Evolutionary conservation across 2,329 filamentous ascomycete genomes (phyloP), one percentile per base, ranked within the genome.

Genomic region (Emydomyces testavorans): DNA sequence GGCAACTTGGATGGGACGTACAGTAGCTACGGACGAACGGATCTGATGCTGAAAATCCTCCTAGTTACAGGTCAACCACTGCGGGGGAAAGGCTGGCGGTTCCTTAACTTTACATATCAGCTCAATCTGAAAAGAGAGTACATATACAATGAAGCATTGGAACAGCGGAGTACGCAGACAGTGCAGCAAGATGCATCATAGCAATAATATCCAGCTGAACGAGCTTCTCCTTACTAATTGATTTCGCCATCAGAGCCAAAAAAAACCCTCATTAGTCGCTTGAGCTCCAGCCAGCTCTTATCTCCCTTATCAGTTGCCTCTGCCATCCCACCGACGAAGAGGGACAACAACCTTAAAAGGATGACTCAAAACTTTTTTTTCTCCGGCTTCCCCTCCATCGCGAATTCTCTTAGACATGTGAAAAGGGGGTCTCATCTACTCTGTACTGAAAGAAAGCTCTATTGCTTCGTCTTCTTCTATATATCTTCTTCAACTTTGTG

Each of bases 261-360:
- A 28, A 38, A 36, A 29, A n/a, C 21, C 38, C 32, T 38, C 16
- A n/a, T 23, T n/a, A n/a, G n/a, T n/a, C n/a, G n/a, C 24, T 20
- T 20, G 6, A 35, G 2, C 3, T 29, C 8, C 16, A 11, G 11
- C 18, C 6, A 41, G 36, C 26, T 29, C 29, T 55, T 58, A 59
- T 58, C 57, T n/a, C n/a, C n/a, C n/a, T 60, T 60, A 59, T 60
- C 57, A 54, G 54, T 56, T 23, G 32, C 26, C 29, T 29, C 43
- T 18, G 21, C 21, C 23, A 34, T 34, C 38, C 48, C 38, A 46
- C 47, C 26, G 31, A 24, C 24, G 29, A 31, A 26, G 42, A 26
- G 16, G 16, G 11, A 21, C 26, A 47, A 20, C 36, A 49, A 44
- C 34, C 47, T 49, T 36, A 44, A 28, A 11, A 4, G 28, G 20